Percentiles rank a stretch among this genome's conserved stretches.
Conservation (phyloP, 305 asterid genomes). For the Vinca major region DNA sequence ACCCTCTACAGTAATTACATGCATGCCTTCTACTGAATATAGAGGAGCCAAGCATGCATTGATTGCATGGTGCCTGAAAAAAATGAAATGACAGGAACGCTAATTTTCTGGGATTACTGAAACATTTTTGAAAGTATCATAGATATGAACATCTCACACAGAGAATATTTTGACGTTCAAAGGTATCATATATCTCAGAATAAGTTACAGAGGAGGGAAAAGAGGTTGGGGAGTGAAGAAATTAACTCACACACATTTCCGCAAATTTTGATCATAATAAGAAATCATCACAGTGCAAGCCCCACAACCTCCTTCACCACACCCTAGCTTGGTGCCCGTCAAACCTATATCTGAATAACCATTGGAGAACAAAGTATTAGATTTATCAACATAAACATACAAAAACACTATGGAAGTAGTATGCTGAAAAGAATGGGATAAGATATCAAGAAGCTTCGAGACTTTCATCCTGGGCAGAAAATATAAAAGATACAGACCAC, state of each 20-base stretch:
- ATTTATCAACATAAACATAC: not conserved
- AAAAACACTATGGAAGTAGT: not conserved
- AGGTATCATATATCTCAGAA: not conserved
- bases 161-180: not conserved
- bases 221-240: conserved; percentile 9
- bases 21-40: conserved; percentile 95
- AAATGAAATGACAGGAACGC: not conserved
- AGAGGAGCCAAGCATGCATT: conserved; percentile 97
- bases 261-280: conserved; percentile 53
- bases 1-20: conserved; percentile 88
- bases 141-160: not conserved
- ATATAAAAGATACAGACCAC: conserved; percentile 12
- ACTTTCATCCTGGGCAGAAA: not conserved
- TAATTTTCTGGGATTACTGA: not conserved
- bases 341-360: conserved; percentile 56
- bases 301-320: conserved; percentile 99
- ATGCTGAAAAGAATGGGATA: not conserved
- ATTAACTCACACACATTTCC: conserved; percentile 75
- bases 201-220: not conserved
- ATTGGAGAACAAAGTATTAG: conserved; percentile 5
- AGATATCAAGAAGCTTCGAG: not conserved
- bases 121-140: not conserved
- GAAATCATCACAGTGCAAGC: conserved; percentile 98
- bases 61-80: conserved; percentile 63
- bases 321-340: conserved; percentile 93